phyloP scores from a whole-genome alignment of 139 green algal species.

The Yamagishiella unicocca region DNA sequence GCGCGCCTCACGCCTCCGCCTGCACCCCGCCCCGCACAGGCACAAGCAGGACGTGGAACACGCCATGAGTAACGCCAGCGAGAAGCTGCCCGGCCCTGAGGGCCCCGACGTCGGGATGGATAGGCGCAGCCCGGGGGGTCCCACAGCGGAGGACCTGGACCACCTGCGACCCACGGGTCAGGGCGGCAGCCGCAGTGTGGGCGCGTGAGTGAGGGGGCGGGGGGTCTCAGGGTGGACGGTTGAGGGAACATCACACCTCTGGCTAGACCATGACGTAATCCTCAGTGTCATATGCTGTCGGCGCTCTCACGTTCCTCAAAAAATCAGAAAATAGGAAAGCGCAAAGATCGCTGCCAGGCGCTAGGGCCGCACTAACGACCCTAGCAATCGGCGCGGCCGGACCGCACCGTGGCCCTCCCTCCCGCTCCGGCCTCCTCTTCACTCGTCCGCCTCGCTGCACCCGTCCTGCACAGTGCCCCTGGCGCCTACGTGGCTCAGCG shows the following conservation, averaged over 20 bases:
- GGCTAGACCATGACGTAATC: too few relatives aligned
- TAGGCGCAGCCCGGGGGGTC: conserved; percentile 21
- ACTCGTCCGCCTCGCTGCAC: not conserved
- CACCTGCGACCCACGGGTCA: conserved; percentile 17
- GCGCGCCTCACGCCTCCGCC: too few relatives aligned
- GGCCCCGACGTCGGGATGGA: not conserved
- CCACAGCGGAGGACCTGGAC: conserved; percentile 10
- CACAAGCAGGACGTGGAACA: conserved; percentile 16
- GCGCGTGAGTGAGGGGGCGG: not conserved
- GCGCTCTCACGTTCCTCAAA: too few relatives aligned
- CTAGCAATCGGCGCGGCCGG: too few relatives aligned
- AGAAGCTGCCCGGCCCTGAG: not conserved
- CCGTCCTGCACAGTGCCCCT: not conserved
- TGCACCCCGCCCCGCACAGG: not conserved
- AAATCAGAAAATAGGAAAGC: too few relatives aligned
- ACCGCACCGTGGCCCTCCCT: too few relatives aligned
- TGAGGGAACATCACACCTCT: too few relatives aligned
- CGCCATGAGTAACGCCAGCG: not conserved
- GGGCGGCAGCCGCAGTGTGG: not conserved
- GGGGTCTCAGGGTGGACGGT: not conserved
- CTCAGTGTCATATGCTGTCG: too few relatives aligned
- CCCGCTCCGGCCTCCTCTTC: not conserved
- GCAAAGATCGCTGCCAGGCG: too few relatives aligned
- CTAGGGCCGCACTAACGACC: too few relatives aligned
- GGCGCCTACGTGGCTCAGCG: conserved; percentile 3